Evolutionary conservation across 169 alveolate genomes (phyloP), one percentile per base, ranked within the genome.

Genomic region (Plasmodium adleri): DNA sequence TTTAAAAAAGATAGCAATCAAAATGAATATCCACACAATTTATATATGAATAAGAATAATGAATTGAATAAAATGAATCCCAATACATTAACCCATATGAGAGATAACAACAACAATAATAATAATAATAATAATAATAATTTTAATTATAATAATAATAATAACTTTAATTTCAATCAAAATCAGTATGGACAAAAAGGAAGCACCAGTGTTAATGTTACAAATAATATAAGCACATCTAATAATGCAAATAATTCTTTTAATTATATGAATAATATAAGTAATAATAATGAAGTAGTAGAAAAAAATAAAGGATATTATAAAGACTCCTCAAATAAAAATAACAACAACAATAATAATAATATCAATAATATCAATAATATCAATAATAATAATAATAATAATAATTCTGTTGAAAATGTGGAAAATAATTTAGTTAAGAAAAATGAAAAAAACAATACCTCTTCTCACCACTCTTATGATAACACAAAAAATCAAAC

Each of bases 21-120:
- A 60, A 58, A 60, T 17, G 88, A 74, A 24, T 60, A 43, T 24
- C 2, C 88, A n/a, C 8, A 24, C 13, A 45, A 39, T 2, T 9
- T 74, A 1, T 74, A 60, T n/a, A 39, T 20, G 62, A 74, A 74
- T 66, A 74, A 74, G 20, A 66, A 54, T 60, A 74, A 59, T 50
- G 88, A 60, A 2, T 4, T 52, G 5, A 60, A 28, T 62, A 74
- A 74, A 47, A 5, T 28, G 26, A 28, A 43, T 17, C 43, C 63
- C 5, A 50, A 74, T 52, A 0, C 49, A 9, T 9, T 15, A 67
- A 66, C 8, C 28, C 9, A 12, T 28, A 4, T 39, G 10, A 43
- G 63, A 15, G 88, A 73, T 6, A 20, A 20, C n/a, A 32, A 32
- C 45, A 32, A 28, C 3, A 28, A 28, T 2, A 28, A 32, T 32